phyloP scores from a whole-genome alignment of 352 stramenopile species.

The Halophytophthora polymorphica region DNA sequence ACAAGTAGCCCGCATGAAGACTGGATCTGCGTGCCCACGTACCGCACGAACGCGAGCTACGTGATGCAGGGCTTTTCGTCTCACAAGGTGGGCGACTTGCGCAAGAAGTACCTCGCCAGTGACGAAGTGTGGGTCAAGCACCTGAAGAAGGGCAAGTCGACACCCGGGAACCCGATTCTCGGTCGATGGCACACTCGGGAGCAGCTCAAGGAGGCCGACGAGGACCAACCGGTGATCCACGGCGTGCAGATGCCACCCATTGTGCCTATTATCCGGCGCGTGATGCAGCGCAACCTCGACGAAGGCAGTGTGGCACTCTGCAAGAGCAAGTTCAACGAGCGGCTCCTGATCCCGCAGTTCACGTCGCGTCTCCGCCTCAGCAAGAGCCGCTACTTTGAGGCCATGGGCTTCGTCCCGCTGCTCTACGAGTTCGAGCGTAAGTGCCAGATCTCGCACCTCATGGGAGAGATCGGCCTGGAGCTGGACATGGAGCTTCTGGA shows the following conservation, averaged over 20 bases:
- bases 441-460: conserved; percentile 86
- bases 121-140: conserved; percentile 47
- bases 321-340: conserved; percentile 77
- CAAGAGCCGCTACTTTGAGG: conserved; percentile 76
- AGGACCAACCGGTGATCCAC: conserved; percentile 60
- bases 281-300: conserved; percentile 76
- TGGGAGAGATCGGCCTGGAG: conserved; percentile 70
- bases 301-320: conserved; percentile 53
- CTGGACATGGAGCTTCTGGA: conserved; percentile 72
- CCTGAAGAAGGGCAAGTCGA: conserved; percentile 63
- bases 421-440: conserved; percentile 89
- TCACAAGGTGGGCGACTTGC: conserved; percentile 43
- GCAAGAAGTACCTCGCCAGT: conserved; percentile 41
- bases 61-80: conserved; percentile 42
- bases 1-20: conserved; percentile 26
- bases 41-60: conserved; percentile 72
- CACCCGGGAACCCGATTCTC: conserved; percentile 68
- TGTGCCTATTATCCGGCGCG: conserved; percentile 75
- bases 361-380: conserved; percentile 59
- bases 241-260: conserved; percentile 71
- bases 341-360: conserved; percentile 65
- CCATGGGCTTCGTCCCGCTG: conserved; percentile 77
- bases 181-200: conserved; percentile 73
- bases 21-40: conserved; percentile 73
- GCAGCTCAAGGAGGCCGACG: conserved; percentile 54